These are phyloP conservation scores for Yamadazyma diddensiae DNA, from an alignment of 1,139 yeast species.

Conservation along the genomic window DNA sequence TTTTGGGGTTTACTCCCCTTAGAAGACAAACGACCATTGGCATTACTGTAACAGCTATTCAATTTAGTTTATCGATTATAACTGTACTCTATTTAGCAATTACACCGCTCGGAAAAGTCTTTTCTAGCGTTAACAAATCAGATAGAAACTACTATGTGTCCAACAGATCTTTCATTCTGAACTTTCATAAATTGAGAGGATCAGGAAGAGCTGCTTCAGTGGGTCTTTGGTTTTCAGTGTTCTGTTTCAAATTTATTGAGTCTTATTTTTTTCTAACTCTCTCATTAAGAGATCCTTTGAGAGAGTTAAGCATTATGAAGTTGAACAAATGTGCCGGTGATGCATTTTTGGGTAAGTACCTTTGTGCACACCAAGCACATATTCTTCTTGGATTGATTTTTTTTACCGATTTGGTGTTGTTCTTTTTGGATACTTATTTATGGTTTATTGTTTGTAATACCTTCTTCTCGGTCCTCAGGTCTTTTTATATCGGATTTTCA, in stretches of 20 bases:
- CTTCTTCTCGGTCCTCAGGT: conserved; percentile 45
- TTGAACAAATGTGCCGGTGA: conserved; percentile 45
- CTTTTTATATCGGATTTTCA: conserved; percentile 50
- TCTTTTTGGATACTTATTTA: conserved; percentile 52
- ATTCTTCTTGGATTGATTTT: conserved; percentile 37
- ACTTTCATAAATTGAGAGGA: conserved; percentile 35
- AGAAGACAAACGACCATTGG: conserved; percentile 26
- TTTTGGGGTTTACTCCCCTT: conserved; percentile 28
- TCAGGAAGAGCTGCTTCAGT: conserved; percentile 39
- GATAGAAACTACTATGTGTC: conserved; percentile 33
- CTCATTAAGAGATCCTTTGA: conserved; percentile 46
- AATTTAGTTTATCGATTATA: conserved; percentile 42
- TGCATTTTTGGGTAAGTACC: conserved; percentile 33
- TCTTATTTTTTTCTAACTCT: conserved; percentile 51
- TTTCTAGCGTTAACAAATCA: conserved; percentile 19
- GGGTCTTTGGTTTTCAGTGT: conserved; percentile 47
- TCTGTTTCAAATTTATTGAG: conserved; percentile 45
- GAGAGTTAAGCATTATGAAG: conserved; percentile 44
- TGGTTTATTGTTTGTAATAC: conserved; percentile 59
- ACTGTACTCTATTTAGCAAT: conserved; percentile 44
- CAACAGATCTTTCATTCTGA: conserved; percentile 32
- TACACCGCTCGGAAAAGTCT: conserved; percentile 45
- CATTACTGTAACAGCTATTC: conserved; percentile 37
- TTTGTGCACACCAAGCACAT: conserved; percentile 40
- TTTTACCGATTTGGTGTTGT: conserved; percentile 44